These are phyloP conservation scores for Taxawa tesnikishii DNA, from an alignment of 2,329 filamentous ascomycete genomes.

Conservation along the genomic window DNA sequence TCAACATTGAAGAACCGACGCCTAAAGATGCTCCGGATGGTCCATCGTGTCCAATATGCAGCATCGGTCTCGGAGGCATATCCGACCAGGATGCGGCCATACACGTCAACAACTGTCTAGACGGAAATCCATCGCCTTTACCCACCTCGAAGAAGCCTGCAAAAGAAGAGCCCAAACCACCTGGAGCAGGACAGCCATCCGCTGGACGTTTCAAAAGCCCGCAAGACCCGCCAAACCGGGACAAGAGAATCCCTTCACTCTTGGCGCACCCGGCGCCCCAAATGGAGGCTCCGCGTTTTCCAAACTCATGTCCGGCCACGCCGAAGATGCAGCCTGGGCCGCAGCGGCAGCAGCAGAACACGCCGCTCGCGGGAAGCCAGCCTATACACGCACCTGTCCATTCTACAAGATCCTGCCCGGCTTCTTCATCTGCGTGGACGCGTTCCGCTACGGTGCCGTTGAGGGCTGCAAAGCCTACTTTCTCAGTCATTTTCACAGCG, in stretches of 20 bases:
- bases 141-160: conserved; percentile 17
- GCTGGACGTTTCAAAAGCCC: conserved; percentile 51
- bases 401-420: conserved; percentile 98
- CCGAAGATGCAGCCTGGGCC: conserved; percentile 83
- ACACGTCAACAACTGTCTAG: conserved; percentile 89
- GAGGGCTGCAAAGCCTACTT: conserved; percentile 91
- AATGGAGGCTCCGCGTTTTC: conserved; percentile 63
- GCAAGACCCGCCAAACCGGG: conserved; percentile 59
- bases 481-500: conserved; percentile 93
- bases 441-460: conserved; percentile 88
- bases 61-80: conserved; percentile 44
- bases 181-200: conserved; percentile 17
- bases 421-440: conserved; percentile 86
- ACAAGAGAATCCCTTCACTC: conserved; percentile 64
- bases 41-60: conserved; percentile 65
- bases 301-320: conserved; percentile 84
- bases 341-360: conserved; percentile 69
- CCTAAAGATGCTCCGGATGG: conserved; percentile 10
- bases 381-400: conserved; percentile 82
- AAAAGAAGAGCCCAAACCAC: conserved; percentile 5
- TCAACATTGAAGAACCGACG: conserved; percentile 4
- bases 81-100: conserved; percentile 54
- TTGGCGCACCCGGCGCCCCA: conserved; percentile 28
- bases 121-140: conserved; percentile 59
- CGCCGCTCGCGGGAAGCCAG: conserved; percentile 68